These are phyloP conservation scores for Aspergillus kassunensis DNA, from an alignment of 495 filamentous ascomycete genomes.

Conservation along the genomic window DNA sequence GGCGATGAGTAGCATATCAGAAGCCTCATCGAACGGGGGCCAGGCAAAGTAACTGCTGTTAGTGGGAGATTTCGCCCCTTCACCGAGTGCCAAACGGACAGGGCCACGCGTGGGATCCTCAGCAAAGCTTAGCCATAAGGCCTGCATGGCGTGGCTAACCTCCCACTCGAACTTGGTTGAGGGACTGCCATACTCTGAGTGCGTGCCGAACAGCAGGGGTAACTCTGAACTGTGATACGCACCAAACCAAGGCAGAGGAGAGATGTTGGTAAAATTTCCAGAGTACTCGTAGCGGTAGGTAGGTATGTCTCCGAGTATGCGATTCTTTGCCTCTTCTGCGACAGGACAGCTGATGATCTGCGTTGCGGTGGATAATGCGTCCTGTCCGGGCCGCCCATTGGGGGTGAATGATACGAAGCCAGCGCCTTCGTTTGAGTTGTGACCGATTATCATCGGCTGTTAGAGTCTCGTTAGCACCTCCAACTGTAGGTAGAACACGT, in stretches of 20 bases:
- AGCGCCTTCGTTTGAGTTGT: constrained; percentile 19
- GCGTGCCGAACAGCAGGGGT: constrained; percentile 3
- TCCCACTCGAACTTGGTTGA: constrained; percentile 17
- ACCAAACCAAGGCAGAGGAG: constrained; percentile 2
- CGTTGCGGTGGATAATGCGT: constrained; percentile 1
- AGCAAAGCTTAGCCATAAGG: too few relatives aligned
- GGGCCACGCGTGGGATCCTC: too few relatives aligned
- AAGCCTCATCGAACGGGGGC: too few relatives aligned
- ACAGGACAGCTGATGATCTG: constrained; percentile 16
- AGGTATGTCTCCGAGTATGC: not conserved
- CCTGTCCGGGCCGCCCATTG: constrained; percentile 4
- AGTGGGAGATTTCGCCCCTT: too few relatives aligned
- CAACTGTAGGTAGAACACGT: not conserved
- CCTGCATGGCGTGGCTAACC: constrained; percentile 9
- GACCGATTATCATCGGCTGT: constrained; percentile 16
- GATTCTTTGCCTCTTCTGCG: constrained; percentile 12
- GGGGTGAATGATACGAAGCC: constrained; percentile 18
- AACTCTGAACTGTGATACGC: constrained; percentile 7
- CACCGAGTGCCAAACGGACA: too few relatives aligned
- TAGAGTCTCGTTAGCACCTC: not conserved
- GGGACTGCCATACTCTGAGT: constrained; percentile 5
- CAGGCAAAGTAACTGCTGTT: too few relatives aligned
- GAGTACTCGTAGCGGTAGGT: constrained; percentile 10
- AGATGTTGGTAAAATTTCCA: constrained; percentile 10
- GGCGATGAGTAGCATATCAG: too few relatives aligned